Evolutionary conservation across 306 rosid genomes (phyloP).

Genomic region (Clitoria ternatea): DNA sequence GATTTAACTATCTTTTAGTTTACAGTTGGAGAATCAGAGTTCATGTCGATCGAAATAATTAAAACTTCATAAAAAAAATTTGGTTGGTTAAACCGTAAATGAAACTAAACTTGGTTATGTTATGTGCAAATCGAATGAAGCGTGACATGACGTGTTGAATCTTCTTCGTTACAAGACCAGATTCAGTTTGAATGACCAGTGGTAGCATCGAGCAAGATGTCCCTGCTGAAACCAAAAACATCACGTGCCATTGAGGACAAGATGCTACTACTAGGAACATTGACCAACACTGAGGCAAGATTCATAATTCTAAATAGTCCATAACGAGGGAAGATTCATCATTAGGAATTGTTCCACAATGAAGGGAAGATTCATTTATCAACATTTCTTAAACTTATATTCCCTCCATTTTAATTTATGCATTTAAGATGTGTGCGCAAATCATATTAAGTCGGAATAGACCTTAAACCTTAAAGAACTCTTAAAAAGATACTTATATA

Average conservation of each 20-base stretch:
- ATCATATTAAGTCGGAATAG: too few relatives aligned
- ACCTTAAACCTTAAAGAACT: too few relatives aligned
- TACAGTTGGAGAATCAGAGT: too few relatives aligned
- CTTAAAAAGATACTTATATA: too few relatives aligned
- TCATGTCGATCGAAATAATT: too few relatives aligned
- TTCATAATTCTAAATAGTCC: slow-evolving; percentile 21
- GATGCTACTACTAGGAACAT: slow-evolving; percentile 14
- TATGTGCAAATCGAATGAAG: neutral
- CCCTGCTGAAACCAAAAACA: neutral
- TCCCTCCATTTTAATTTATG: neutral
- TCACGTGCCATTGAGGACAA: neutral
- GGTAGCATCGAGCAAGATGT: neutral
- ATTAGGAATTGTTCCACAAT: neutral
- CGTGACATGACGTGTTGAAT: neutral
- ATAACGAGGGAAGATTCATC: slow-evolving; percentile 6
- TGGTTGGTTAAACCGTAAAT: too few relatives aligned
- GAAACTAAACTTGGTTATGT: too few relatives aligned
- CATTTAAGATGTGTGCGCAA: too few relatives aligned
- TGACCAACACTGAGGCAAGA: slow-evolving; percentile 3
- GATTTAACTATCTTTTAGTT: too few relatives aligned
- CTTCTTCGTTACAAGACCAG: slow-evolving; percentile 1
- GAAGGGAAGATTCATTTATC: slow-evolving; percentile 31
- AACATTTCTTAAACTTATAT: neutral
- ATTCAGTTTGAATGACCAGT: neutral
- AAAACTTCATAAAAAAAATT: too few relatives aligned